Conservation (phyloP, 1,139 yeast species). For the Meyerozyma smithsonii region DNA sequence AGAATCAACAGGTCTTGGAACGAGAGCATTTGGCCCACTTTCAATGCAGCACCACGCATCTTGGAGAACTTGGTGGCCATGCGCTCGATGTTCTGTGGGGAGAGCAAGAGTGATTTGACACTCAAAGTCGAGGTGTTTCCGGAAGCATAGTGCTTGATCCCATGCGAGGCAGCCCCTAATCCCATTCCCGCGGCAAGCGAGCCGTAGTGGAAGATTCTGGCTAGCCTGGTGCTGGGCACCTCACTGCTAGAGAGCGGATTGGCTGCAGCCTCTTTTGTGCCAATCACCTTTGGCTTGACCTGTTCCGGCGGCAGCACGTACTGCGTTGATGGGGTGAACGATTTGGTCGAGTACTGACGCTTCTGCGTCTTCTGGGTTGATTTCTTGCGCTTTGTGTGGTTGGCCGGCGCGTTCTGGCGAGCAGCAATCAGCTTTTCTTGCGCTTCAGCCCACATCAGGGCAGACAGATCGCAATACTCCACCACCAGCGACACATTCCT, state of each 20-base stretch:
- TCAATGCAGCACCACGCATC: conserved; percentile 98
- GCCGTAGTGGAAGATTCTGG: conserved; percentile 89
- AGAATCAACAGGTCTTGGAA: conserved; percentile 85
- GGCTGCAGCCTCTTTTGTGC: conserved; percentile 32
- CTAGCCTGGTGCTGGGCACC: conserved; percentile 83
- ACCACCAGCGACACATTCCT: conserved; percentile 13
- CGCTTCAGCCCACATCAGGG: conserved; percentile 25
- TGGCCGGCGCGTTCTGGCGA: too few species aligned
- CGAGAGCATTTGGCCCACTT: conserved; percentile 91
- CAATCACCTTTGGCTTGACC: conserved; percentile 18
- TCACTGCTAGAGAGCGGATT: conserved; percentile 57
- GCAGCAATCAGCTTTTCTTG: conserved; percentile 14
- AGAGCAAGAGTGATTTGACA: conserved; percentile 59
- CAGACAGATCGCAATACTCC: conserved; percentile 18
- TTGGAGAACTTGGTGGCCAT: conserved; percentile 82
- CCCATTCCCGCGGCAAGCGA: conserved; percentile 90
- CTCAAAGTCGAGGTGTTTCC: conserved; percentile 43
- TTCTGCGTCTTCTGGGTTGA: conserved; percentile 6
- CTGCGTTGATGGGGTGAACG: conserved; percentile 12
- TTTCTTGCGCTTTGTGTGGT: conserved; percentile 5
- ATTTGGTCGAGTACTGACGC: conserved; percentile 17
- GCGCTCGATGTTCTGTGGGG: conserved; percentile 80
- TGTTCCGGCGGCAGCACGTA: conserved; percentile 6
- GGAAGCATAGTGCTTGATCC: conserved; percentile 61
- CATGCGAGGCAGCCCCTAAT: conserved; percentile 75